Evolutionary conservation across 148 eudicot genomes (phyloP).

Genomic region (Amaranthus hypochondriacus): DNA sequence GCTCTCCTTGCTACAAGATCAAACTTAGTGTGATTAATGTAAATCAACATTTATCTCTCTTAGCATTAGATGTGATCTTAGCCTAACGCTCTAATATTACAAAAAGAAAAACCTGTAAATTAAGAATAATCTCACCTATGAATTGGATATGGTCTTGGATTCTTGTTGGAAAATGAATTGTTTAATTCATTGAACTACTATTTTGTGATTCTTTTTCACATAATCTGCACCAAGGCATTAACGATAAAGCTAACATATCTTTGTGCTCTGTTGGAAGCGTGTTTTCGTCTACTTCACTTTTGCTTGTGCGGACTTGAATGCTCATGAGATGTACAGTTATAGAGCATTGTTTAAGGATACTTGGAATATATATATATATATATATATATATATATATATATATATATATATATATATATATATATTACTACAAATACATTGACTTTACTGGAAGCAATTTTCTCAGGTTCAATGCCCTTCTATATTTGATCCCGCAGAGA

Average conservation of each 20-base stretch:
- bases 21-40: too few relatives aligned
- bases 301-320: not conserved
- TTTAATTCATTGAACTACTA: not conserved
- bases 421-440: not conserved
- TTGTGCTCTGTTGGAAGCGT: not conserved
- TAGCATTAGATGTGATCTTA: too few relatives aligned
- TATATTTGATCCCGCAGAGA: conserved; percentile 74
- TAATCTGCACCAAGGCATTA: not conserved
- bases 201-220: not conserved
- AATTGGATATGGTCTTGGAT: not conserved
- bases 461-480: conserved; percentile 85
- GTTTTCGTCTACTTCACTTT: not conserved
- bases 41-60: too few relatives aligned
- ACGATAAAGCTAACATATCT: too few relatives aligned
- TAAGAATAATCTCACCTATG: not conserved
- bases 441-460: conserved; percentile 12
- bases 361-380: not conserved
- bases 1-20: too few relatives aligned
- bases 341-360: not conserved
- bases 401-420: too few relatives aligned
- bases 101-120: not conserved
- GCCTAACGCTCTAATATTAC: not conserved
- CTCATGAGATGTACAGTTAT: not conserved
- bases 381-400: too few relatives aligned
- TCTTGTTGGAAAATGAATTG: not conserved